A percentile compares a stretch with the other conserved stretches of the same genome.
Conservation (phyloP, 352 stramenopile species). For the Pythium volutum region DNA sequence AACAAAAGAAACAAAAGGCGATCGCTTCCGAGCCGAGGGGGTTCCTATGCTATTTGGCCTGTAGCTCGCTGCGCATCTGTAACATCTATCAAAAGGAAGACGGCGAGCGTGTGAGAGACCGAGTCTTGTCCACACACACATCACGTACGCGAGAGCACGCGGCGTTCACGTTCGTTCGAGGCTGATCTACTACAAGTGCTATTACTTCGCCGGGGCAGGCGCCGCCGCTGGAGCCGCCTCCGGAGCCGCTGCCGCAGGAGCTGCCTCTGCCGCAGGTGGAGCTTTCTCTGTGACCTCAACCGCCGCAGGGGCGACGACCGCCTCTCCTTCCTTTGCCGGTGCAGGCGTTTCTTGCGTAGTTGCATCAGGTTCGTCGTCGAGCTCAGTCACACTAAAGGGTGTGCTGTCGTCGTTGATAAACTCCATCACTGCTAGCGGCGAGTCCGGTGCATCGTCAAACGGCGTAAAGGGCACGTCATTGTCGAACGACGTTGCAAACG, state of each 20-base stretch:
- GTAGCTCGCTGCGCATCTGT: conserved; percentile 11
- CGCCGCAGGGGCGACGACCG: neutral
- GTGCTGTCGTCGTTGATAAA: conserved; percentile 26
- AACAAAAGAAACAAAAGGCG: neutral
- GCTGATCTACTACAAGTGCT: conserved; percentile 19
- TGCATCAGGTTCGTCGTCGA: neutral
- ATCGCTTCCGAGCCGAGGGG: conserved; percentile 5
- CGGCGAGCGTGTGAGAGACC: neutral
- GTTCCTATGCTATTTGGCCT: conserved; percentile 18
- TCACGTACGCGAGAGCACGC: conserved; percentile 1
- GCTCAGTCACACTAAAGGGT: conserved; percentile 17
- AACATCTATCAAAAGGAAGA: conserved; percentile 26
- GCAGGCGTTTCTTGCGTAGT: neutral
- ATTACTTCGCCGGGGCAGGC: conserved; percentile 8
- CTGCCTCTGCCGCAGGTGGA: neutral
- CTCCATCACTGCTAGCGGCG: conserved; percentile 27
- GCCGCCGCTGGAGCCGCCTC: neutral
- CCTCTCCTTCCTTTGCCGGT: neutral
- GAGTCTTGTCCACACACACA: neutral
- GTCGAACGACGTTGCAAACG: conserved; percentile 62
- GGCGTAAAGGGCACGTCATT: conserved; percentile 19
- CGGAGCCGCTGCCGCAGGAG: neutral
- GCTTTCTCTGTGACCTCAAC: neutral
- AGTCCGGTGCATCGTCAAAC: conserved; percentile 32
- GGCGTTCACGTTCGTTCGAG: conserved; percentile 12